These are phyloP conservation scores for Luvunga scandens DNA, from an alignment of 345 rosid genomes.

Conservation along the genomic window DNA sequence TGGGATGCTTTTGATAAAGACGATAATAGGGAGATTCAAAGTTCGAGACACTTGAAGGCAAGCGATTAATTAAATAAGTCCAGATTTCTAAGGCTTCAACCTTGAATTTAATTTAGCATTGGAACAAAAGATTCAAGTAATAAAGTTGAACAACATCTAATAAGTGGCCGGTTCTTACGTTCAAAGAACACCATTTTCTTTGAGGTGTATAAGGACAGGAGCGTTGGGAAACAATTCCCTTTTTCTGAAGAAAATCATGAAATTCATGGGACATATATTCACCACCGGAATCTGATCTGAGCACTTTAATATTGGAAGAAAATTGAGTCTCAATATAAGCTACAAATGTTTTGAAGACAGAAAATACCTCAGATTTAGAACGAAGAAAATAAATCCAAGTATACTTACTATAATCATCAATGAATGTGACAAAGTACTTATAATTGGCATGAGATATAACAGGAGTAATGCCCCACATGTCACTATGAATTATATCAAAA, in stretches of 20 bases:
- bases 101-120: constrained; percentile 1
- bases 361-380: not conserved
- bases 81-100: constrained; percentile 1
- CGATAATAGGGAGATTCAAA: not conserved
- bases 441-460: not conserved
- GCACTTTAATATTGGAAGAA: not conserved
- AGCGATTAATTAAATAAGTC: constrained; percentile 9
- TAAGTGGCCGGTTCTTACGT: constrained; percentile 7
- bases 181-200: too few species aligned
- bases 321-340: not conserved
- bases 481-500: constrained; percentile 8
- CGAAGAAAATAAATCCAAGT: constrained; percentile 13
- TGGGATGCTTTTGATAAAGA: not conserved
- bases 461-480: not conserved
- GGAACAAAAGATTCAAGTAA: not conserved
- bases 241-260: not conserved
- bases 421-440: constrained; percentile 12
- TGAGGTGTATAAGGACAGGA: constrained; percentile 15
- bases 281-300: not conserved
- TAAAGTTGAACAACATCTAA: constrained; percentile 8
- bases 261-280: constrained; percentile 9
- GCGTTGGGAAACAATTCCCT: constrained; percentile 6
- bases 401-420: constrained; percentile 1
- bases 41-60: not conserved
- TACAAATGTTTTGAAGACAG: not conserved